Conservation (phyloP, 495 filamentous ascomycete species). For the Lophium mytilinum region DNA sequence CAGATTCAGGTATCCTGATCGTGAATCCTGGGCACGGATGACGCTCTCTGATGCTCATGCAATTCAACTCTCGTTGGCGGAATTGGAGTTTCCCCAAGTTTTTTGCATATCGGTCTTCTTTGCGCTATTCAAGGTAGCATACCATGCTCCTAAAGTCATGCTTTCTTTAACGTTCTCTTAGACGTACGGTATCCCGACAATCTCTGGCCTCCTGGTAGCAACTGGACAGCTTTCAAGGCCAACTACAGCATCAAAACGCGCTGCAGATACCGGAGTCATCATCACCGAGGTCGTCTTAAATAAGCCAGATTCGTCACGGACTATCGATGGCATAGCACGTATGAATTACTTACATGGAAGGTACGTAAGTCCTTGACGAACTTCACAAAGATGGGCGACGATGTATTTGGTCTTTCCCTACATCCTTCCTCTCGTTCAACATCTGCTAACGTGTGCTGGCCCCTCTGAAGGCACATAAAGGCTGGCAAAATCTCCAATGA, state of each 20-base stretch:
- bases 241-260: conserved; percentile 49
- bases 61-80: conserved; percentile 23
- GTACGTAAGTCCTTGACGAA: neutral
- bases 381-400: too few species aligned
- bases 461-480: conserved; percentile 37
- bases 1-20: neutral
- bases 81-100: conserved; percentile 30
- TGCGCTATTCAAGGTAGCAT: conserved; percentile 30
- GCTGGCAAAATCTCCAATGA: conserved; percentile 53
- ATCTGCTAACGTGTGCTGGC: too few species aligned
- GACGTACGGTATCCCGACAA: conserved; percentile 62
- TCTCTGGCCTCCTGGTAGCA: conserved; percentile 47
- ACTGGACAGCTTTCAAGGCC: conserved; percentile 52
- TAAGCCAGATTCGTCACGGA: conserved; percentile 36
- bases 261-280: conserved; percentile 53
- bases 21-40: conserved; percentile 9
- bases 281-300: conserved; percentile 45
- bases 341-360: conserved; percentile 56
- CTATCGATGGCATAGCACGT: conserved; percentile 47
- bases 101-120: conserved; percentile 21
- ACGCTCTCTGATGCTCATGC: conserved; percentile 26
- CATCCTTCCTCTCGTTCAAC: too few species aligned
- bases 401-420: neutral
- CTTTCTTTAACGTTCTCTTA: conserved; percentile 29
- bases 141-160: conserved; percentile 9